These are phyloP conservation scores for Fusarium sp. DNA, from an alignment of 2,329 filamentous ascomycete species.

Conservation along the genomic window DNA sequence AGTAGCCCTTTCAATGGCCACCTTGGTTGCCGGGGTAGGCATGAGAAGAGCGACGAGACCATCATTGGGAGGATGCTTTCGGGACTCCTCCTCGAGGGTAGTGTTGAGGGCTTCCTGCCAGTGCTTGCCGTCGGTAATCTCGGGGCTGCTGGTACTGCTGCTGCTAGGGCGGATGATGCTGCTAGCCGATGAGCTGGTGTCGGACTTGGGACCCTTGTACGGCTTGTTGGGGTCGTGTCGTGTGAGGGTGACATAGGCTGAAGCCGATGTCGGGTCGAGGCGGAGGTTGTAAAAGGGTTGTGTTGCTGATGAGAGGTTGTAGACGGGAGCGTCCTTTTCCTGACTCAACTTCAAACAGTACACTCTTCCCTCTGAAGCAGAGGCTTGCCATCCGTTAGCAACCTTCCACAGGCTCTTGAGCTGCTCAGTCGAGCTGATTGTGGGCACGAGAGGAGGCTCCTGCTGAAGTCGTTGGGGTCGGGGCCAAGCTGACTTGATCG, in stretches of 20 bases:
- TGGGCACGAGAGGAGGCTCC: conserved; percentile 57
- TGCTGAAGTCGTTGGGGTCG: conserved; percentile 47
- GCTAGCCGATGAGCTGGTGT: conserved; percentile 38
- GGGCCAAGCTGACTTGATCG: conserved; percentile 8
- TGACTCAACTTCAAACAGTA: conserved; percentile 66
- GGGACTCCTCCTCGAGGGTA: conserved; percentile 63
- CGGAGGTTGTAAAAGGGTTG: conserved; percentile 74
- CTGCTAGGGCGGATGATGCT: conserved; percentile 45
- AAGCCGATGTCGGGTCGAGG: conserved; percentile 68
- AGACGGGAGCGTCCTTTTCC: conserved; percentile 68
- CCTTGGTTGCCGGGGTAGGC: conserved; percentile 68
- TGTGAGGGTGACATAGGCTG: conserved; percentile 66
- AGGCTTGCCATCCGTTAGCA: conserved; percentile 72
- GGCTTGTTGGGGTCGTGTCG: conserved; percentile 67
- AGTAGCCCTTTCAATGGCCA: conserved; percentile 66
- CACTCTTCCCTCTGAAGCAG: conserved; percentile 63
- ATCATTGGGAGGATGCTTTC: conserved; percentile 64
- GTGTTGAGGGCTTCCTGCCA: conserved; percentile 67
- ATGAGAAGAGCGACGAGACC: conserved; percentile 73
- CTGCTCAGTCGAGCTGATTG: conserved; percentile 65
- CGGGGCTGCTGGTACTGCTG: conserved; percentile 40
- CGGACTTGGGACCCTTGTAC: conserved; percentile 55
- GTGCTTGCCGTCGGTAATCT: conserved; percentile 53
- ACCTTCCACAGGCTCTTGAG: conserved; percentile 73
- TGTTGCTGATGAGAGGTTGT: conserved; percentile 66